Evolutionary conservation across 2,329 filamentous ascomycete genomes (phyloP), one percentile per base, ranked within the genome.

Genomic region (Colletotrichum lini): DNA sequence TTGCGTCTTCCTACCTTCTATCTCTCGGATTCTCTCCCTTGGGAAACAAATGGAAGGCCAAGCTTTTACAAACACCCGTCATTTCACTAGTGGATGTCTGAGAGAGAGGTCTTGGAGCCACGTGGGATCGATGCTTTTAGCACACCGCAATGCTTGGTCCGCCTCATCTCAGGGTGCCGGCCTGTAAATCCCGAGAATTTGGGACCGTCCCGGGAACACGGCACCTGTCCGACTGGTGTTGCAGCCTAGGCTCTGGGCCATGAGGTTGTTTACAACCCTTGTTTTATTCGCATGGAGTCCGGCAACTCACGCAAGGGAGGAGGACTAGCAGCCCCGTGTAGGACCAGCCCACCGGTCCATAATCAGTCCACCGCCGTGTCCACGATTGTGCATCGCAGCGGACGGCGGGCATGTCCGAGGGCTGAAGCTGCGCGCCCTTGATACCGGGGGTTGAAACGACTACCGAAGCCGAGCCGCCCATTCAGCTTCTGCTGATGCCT

Each of bases 201-300:
- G 30, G 45, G 30, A 49, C 59, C 35, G 45, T 42, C 59, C 59
- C 59, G 45, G 35, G 45, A 21, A 50, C 40, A 18, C 18, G 45
- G 59, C 10, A 40, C 59, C 30, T 42, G 16, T 15, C 3, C 45
- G 15, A 21, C 30, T 21, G 59, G 15, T 50, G 30, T 40, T 26
- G 45, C 18, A 4, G 35, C 45, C 9, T 35, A 21, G 59, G 23
- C 45, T 9, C 30, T 38, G 21, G 18, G 13, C 15, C 18, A 13
- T 13, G n/a, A 21, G 21, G 6, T 30, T 42, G 4, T 16, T 49
- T 49, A 38, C n/a, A n/a, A 13, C 23, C n/a, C 30, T 42, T 16
- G 13, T 9, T 42, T 6, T 15, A 10, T 61, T n/a, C 4, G 18
- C 15, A 30, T 30, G 45, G 58, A 18, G 18, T 7, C 18, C 47